Conservation (phyloP, 495 filamentous ascomycete genomes). For the Neurospora intermedia region DNA sequence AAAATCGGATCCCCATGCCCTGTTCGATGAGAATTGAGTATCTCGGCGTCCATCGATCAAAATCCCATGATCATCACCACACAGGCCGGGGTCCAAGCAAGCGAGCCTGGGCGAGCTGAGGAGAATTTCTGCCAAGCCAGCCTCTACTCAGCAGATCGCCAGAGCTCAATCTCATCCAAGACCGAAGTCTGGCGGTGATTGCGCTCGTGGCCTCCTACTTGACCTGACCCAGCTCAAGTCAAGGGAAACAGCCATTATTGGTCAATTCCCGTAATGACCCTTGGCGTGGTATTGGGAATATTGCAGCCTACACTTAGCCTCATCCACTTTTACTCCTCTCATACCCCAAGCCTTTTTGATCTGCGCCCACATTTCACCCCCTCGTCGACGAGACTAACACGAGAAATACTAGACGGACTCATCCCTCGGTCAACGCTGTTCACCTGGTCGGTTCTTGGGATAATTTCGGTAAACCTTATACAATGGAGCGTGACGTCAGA, state of each 20-base stretch:
- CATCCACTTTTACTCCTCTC: neutral
- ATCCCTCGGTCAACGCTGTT: slow-evolving; percentile 56
- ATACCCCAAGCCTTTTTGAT: neutral
- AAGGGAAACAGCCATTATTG: neutral
- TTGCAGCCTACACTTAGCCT: neutral
- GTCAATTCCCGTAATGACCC: neutral
- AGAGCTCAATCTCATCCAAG: neutral
- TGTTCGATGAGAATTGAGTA: neutral
- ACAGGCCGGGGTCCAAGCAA: neutral
- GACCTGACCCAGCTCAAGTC: neutral
- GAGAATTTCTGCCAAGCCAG: neutral
- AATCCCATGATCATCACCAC: neutral
- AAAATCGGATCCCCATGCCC: neutral
- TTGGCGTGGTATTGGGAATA: neutral
- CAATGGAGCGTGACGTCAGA: slow-evolving; percentile 65
- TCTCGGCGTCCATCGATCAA: neutral
- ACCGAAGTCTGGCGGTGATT: neutral
- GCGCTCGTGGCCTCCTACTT: neutral
- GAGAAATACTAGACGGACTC: slow-evolving; percentile 48
- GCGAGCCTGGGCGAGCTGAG: neutral
- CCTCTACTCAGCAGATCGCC: neutral
- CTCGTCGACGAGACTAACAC: slow-evolving; percentile 1
- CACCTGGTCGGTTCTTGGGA: slow-evolving; percentile 88
- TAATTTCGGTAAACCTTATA: slow-evolving; percentile 69
- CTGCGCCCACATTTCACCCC: neutral